These are phyloP conservation scores for Nannochloropsis gaditana DNA, from an alignment of 108 stramenopile species.

Conservation along the genomic window DNA sequence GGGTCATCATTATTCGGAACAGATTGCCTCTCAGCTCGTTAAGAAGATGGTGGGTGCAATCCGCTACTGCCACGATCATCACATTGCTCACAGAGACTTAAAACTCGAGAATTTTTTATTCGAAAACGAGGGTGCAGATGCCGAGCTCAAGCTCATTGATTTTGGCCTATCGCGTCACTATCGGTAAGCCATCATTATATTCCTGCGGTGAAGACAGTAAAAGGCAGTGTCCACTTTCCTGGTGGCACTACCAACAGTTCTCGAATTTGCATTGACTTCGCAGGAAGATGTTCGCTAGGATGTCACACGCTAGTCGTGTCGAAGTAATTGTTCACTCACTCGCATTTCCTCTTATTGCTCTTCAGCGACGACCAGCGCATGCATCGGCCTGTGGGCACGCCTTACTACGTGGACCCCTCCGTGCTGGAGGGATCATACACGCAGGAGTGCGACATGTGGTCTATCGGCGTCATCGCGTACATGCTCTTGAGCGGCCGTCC, in stretches of 20 bases:
- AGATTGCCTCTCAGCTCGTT: constrained; percentile 72
- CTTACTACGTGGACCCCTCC: constrained; percentile 92
- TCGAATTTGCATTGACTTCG: too few relatives aligned
- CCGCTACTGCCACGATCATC: constrained; percentile 83
- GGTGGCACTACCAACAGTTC: neutral
- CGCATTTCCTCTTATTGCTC: neutral
- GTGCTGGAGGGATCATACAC: constrained; percentile 86
- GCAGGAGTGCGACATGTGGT: constrained; percentile 92
- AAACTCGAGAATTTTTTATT: constrained; percentile 96
- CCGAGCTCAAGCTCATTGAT: constrained; percentile 93
- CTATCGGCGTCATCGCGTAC: constrained; percentile 81
- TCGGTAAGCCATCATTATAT: constrained; percentile 54
- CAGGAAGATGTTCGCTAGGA: too few relatives aligned
- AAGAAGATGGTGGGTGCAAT: constrained; percentile 82
- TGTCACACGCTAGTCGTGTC: too few relatives aligned
- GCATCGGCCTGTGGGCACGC: constrained; percentile 71
- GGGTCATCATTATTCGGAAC: constrained; percentile 75
- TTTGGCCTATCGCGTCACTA: constrained; percentile 93
- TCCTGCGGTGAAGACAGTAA: constrained; percentile 80
- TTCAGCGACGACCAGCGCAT: constrained; percentile 40
- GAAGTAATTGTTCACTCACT: neutral
- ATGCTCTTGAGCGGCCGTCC: constrained; percentile 86
- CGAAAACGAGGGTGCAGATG: constrained; percentile 64
- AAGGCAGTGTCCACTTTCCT: constrained; percentile 69
- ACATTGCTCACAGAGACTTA: constrained; percentile 90